Percentiles rank a stretch among this genome's conserved stretches.
Evolutionary conservation across 371 early-diverging fungal genomes (phyloP).

Genomic region (Mortierella sp.): DNA sequence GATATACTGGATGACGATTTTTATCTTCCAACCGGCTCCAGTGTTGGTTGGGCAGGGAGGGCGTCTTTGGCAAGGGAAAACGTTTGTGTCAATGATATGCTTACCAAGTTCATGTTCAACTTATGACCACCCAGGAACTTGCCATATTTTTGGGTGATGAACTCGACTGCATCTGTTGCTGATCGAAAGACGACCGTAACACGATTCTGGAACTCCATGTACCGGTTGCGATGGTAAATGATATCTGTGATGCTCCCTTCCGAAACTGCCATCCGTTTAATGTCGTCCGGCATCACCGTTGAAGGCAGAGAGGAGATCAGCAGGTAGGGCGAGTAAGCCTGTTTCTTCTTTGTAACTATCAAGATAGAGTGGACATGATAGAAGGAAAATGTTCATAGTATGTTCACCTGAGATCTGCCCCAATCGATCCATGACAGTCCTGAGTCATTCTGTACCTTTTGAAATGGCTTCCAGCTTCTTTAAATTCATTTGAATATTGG

Average conservation of each 20-base stretch:
- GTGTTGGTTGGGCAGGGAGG: too few relatives aligned
- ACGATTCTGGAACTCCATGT: conserved; percentile 38
- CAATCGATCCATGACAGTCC: too few relatives aligned
- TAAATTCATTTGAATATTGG: conserved; percentile 27
- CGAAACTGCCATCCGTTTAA: conserved; percentile 35
- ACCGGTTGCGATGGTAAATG: conserved; percentile 42
- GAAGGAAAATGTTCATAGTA: not conserved
- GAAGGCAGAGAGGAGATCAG: conserved; percentile 34
- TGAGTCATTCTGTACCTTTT: conserved; percentile 17
- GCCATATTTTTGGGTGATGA: conserved; percentile 39
- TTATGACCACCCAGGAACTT: conserved; percentile 43
- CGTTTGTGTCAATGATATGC: too few relatives aligned
- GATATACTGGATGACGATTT: too few relatives aligned
- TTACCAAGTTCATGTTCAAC: conserved; percentile 46
- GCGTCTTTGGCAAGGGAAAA: too few relatives aligned
- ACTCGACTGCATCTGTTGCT: conserved; percentile 46
- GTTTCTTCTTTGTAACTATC: conserved; percentile 31
- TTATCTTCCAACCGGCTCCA: too few relatives aligned
- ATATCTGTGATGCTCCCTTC: conserved; percentile 36
- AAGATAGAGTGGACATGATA: not conserved
- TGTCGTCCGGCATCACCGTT: conserved; percentile 50
- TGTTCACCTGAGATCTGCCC: too few relatives aligned
- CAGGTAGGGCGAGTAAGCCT: conserved; percentile 46
- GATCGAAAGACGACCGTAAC: conserved; percentile 48
- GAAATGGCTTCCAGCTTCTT: conserved; percentile 46